Conservation (phyloP, 2,329 filamentous ascomycete species). For the Verticillium longisporum region DNA sequence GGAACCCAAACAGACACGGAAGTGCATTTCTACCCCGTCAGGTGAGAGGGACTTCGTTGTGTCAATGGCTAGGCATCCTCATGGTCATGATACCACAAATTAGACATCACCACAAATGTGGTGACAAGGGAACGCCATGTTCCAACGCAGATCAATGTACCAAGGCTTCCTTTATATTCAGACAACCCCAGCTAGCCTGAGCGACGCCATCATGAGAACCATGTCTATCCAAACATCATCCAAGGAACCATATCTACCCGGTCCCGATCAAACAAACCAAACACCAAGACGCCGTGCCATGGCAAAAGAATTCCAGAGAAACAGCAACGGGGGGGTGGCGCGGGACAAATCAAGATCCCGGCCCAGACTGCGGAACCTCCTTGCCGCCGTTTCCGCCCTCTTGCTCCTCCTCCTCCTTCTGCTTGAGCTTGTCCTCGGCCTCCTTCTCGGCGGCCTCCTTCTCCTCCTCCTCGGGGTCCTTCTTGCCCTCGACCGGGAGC, state of each 20-base stretch:
- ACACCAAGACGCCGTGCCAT: background rate
- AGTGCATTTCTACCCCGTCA: no score
- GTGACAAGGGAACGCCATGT: no score
- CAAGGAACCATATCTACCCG: background rate
- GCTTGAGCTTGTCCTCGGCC: constrained; percentile 10
- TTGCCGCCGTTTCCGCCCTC: constrained; percentile 9
- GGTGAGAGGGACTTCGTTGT: no score
- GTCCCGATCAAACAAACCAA: background rate
- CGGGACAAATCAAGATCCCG: background rate
- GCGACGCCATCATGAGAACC: background rate
- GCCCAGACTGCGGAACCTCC: background rate
- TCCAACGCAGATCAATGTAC: background rate
- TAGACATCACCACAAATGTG: no score
- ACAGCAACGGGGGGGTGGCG: background rate
- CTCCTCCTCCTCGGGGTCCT: constrained; percentile 29
- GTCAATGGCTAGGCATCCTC: no score
- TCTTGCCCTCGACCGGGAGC: constrained; percentile 52
- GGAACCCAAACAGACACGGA: no score
- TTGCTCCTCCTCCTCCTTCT: background rate
- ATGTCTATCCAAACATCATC: background rate
- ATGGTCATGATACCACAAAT: no score
- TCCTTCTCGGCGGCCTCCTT: constrained; percentile 30
- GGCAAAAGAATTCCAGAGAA: background rate
- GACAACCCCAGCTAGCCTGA: background rate
- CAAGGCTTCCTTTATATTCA: background rate